These are phyloP conservation scores for Tetrahymena elliotti DNA, from an alignment of 73 alveolate genomes.

Conservation along the genomic window DNA sequence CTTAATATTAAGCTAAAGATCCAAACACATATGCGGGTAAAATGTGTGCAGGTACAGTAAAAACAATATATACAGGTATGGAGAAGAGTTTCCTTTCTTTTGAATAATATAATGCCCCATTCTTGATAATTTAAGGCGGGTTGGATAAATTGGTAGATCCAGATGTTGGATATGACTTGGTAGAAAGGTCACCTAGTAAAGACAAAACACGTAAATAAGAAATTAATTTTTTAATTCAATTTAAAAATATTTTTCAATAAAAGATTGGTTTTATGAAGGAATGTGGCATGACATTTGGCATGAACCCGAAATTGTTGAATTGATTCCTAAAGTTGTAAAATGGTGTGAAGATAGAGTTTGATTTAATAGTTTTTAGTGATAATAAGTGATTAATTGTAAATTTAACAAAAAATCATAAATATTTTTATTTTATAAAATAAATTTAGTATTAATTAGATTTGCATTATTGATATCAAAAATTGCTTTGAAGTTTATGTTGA, in stretches of 20 bases:
- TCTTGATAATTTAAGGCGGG: conserved; percentile 25
- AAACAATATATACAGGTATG: conserved; percentile 9
- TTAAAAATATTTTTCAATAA: background rate
- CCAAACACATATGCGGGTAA: conserved; percentile 13
- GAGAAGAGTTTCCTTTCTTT: background rate
- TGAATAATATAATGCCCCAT: conserved; percentile 13
- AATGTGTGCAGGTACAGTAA: conserved; percentile 2
- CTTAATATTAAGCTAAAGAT: conserved; percentile 16
- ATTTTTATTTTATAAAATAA: too few species aligned
- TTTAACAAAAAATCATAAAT: too few species aligned
- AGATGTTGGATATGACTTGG: conserved; percentile 9
- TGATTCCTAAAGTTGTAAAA: conserved; percentile 13
- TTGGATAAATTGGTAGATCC: conserved; percentile 41
- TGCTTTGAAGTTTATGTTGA: too few species aligned
- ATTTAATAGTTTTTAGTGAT: background rate
- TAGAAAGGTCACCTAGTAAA: conserved; percentile 5
- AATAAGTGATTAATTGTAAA: background rate
- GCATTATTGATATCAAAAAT: too few species aligned
- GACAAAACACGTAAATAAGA: conserved; percentile 2
- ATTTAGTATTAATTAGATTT: too few species aligned
- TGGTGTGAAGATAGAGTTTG: conserved; percentile 27
- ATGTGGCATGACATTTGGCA: conserved; percentile 48
- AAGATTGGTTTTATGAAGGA: conserved; percentile 20
- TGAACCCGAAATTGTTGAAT: conserved; percentile 23
- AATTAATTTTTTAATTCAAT: too few species aligned